Percentiles rank a stretch among this genome's conserved stretches.
phyloP scores from a whole-genome alignment of 495 filamentous ascomycete species.

The Podospora pseudocomata region DNA sequence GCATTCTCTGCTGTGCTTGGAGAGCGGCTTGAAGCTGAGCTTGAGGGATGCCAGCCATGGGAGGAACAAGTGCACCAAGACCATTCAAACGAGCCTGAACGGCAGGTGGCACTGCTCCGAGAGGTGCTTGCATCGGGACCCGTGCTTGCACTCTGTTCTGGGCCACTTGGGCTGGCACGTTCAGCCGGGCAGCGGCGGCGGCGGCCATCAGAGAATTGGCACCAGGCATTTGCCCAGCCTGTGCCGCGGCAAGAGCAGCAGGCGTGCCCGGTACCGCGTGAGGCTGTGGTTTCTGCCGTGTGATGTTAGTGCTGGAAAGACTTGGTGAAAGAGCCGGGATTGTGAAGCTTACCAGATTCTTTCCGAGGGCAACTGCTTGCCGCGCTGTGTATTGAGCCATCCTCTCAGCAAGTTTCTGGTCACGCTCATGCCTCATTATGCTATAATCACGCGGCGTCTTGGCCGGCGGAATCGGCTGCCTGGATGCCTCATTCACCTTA shows the following conservation, averaged over 20 bases:
- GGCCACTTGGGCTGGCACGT: slow-evolving; percentile 36
- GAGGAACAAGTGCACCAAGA: slow-evolving; percentile 44
- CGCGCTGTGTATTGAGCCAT: slow-evolving; percentile 64
- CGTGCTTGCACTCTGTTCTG: slow-evolving; percentile 36
- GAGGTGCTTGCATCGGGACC: slow-evolving; percentile 40
- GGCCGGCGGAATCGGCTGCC: slow-evolving; percentile 44
- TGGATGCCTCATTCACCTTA: slow-evolving; percentile 65
- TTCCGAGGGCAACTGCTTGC: slow-evolving; percentile 43
- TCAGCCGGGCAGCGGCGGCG: slow-evolving; percentile 26
- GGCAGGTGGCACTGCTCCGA: slow-evolving; percentile 38
- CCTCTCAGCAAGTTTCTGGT: slow-evolving; percentile 70
- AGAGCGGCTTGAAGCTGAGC: slow-evolving; percentile 60
- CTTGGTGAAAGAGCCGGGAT: slow-evolving; percentile 1
- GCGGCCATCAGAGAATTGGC: slow-evolving; percentile 36
- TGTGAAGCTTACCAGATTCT: slow-evolving; percentile 50
- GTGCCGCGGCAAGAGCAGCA: slow-evolving; percentile 32
- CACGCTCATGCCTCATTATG: slow-evolving; percentile 78
- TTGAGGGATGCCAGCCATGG: slow-evolving; percentile 67
- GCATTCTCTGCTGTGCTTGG: slow-evolving; percentile 57
- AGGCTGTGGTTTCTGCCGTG: slow-evolving; percentile 37
- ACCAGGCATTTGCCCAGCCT: slow-evolving; percentile 39
- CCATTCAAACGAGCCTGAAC: slow-evolving; percentile 42
- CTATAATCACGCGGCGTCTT: slow-evolving; percentile 87
- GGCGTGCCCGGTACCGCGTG: slow-evolving; percentile 42
- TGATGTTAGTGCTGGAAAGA: slow-evolving; percentile 23